Evolutionary conservation across 306 rosid species (phyloP).

Genomic region (Cicer judaicum): DNA sequence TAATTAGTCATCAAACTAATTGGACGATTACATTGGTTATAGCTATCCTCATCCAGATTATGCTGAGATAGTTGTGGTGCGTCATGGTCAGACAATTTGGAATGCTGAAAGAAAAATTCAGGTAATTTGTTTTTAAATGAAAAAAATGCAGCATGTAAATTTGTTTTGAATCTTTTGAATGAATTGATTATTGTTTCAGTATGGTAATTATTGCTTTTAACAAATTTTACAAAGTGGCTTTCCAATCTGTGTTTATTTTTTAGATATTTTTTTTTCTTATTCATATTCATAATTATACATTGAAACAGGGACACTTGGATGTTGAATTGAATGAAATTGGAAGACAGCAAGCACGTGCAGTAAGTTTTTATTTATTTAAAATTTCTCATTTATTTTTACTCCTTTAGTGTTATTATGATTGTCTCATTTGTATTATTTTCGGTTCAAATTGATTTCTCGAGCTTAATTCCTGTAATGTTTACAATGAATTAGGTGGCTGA

Average conservation of each 20-base stretch:
- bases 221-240: too few relatives aligned
- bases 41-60: slow-evolving; percentile 55
- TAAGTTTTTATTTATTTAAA: slow-evolving; percentile 50
- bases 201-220: background rate
- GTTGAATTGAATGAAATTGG: slow-evolving; percentile 86
- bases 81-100: slow-evolving; percentile 96
- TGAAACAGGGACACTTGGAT: slow-evolving; percentile 76
- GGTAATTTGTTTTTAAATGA: slow-evolving; percentile 45
- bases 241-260: too few relatives aligned
- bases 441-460: background rate
- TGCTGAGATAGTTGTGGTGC: slow-evolving; percentile 80
- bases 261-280: too few relatives aligned
- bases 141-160: background rate
- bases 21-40: slow-evolving; percentile 32
- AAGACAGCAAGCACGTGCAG: slow-evolving; percentile 78
- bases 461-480: slow-evolving; percentile 34
- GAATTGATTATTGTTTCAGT: background rate
- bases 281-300: background rate
- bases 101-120: slow-evolving; percentile 77
- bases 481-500: slow-evolving; percentile 67
- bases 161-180: background rate
- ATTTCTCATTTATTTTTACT: background rate
- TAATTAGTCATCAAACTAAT: slow-evolving; percentile 32
- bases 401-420: background rate
- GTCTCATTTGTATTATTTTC: background rate